Evolutionary conservation across 768 basidiomycete species (phyloP).

Genomic region (Russula abietina): DNA sequence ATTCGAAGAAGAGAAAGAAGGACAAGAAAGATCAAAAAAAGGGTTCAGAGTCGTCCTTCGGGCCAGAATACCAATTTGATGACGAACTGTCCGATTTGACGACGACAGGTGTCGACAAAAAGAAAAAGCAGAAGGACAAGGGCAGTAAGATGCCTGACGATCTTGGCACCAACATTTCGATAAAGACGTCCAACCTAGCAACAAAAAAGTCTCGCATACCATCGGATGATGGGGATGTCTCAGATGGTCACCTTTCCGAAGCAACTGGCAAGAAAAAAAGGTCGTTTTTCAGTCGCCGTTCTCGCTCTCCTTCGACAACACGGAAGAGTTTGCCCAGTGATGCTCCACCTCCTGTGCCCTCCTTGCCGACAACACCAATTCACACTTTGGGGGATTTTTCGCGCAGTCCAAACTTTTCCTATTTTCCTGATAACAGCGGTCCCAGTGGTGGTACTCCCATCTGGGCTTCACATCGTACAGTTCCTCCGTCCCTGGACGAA

Average conservation of each 20-base stretch:
- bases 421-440: background rate
- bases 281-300: slow-evolving; percentile 25
- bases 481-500: background rate
- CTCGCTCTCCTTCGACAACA: slow-evolving; percentile 18
- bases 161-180: slow-evolving; percentile 2
- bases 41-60: slow-evolving; percentile 20
- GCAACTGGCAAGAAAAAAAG: slow-evolving; percentile 29
- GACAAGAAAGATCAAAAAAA: slow-evolving; percentile 26
- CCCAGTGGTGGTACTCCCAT: background rate
- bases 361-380: slow-evolving; percentile 8
- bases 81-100: slow-evolving; percentile 28
- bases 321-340: background rate
- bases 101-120: slow-evolving; percentile 18
- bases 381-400: slow-evolving; percentile 9
- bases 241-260: slow-evolving; percentile 32
- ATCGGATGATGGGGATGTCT: slow-evolving; percentile 27
- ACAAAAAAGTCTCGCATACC: slow-evolving; percentile 22
- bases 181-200: slow-evolving; percentile 2
- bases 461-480: background rate
- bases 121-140: slow-evolving; percentile 23
- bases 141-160: slow-evolving; percentile 18
- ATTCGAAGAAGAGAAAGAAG: slow-evolving; percentile 29
- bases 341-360: slow-evolving; percentile 16
- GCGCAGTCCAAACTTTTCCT: slow-evolving; percentile 4
- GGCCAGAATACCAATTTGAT: slow-evolving; percentile 33